A percentile compares a stretch with the other conserved stretches of the same genome.
phyloP scores from a whole-genome alignment of 139 green algal species.

The Dunaliella primolecta region DNA sequence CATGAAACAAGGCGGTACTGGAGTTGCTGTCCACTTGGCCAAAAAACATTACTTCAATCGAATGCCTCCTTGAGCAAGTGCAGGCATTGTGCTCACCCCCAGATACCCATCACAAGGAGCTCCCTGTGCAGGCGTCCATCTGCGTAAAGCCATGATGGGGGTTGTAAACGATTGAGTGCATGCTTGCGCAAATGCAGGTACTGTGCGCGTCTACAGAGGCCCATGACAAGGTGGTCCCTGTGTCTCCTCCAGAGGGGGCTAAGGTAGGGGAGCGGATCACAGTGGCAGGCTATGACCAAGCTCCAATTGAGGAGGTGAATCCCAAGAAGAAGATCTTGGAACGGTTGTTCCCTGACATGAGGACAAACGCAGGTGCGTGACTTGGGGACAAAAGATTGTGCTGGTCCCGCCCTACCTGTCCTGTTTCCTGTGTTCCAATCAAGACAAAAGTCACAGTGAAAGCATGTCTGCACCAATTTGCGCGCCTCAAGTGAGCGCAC shows the following conservation, averaged over 20 bases:
- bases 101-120: too few relatives aligned
- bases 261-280: conserved; percentile 74
- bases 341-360: conserved; percentile 69
- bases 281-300: conserved; percentile 50
- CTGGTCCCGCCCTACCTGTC: not conserved
- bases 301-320: conserved; percentile 43
- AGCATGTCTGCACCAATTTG: not conserved
- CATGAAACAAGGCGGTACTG: too few relatives aligned
- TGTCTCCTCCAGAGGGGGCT: conserved; percentile 77
- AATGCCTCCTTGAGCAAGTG: too few relatives aligned
- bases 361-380: conserved; percentile 58
- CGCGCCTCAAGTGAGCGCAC: too few relatives aligned
- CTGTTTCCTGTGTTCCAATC: not conserved
- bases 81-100: too few relatives aligned
- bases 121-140: too few relatives aligned
- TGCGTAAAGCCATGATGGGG: too few relatives aligned
- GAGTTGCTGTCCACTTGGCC: too few relatives aligned
- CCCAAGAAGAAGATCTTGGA: conserved; percentile 93
- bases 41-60: too few relatives aligned
- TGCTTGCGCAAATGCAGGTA: too few relatives aligned
- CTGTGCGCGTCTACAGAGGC: conserved; percentile 86
- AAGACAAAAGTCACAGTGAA: not conserved
- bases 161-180: too few relatives aligned
- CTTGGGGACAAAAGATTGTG: not conserved
- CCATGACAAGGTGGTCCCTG: conserved; percentile 78